Evolutionary conservation across 1,284 basidiomycete species (phyloP), one percentile per base, ranked within the genome.

Genomic region (Cryptococcus maquisensis): DNA sequence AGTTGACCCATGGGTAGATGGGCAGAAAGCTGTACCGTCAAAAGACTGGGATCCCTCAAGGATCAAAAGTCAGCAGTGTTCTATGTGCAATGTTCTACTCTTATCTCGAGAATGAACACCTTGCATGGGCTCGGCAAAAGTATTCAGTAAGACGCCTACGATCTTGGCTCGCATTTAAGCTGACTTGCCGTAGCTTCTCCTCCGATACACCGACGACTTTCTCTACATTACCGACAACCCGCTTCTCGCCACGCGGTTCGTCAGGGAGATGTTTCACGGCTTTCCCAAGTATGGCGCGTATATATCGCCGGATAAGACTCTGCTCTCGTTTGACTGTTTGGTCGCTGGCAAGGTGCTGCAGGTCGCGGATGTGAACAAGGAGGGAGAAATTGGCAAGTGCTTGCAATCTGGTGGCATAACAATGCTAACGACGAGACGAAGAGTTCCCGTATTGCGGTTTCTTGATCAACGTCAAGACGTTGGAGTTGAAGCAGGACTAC

Each of bases 71-170:
- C 26, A 96, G 92, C 5, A 84, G 88, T 1, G 69, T 98, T 28
- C 77, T 99, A 1, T 99, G 96, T 69, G 88, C 88, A 1, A 88
- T 93, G 74, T 96, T 93, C 74, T 98, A 98, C 60, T 93, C 91
- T 1, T 86, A 94, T 65, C 80, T 98, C 62, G 96, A 98, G 74
- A 80, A 77, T 24, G 78, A 74, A 6, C 79, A 83, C 57, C 79
- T 86, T n/a, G 65, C 72, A 3, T 89, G 86, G 58, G 82, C 82
- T 2, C 68, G 81, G 16, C 82, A 86, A 48, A 72, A 78, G 0
- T 74, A 82, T 38, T 86, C 84, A 51, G 90, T 92, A 68, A 48
- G 85, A 69, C 44, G 28, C 5, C 20, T 16, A 20, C 16, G 4
- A 21, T 10, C 15, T 21, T 23, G n/a, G 7, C 2, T 18, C 15